Percentiles rank a stretch among this genome's conserved stretches.
Conservation (phyloP, 1,139 yeast species). For the Blastobotrys arbuscula region DNA sequence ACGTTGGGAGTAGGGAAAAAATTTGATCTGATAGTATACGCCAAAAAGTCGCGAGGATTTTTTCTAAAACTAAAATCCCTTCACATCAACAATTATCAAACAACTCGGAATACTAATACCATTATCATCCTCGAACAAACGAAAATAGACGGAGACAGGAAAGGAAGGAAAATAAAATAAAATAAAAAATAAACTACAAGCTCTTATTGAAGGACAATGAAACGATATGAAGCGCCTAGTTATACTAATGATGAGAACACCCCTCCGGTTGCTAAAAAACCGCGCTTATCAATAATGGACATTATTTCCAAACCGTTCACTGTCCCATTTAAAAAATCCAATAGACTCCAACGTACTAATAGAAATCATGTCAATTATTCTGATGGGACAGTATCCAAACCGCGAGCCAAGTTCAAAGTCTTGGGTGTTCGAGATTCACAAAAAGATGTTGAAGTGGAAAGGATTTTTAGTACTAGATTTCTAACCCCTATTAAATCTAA, state of each 20-base stretch:
- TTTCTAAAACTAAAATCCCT: no score
- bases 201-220: no score
- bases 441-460: conserved; percentile 20
- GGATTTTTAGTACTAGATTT: conserved; percentile 31
- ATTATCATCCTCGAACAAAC: no score
- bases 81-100: no score
- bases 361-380: conserved; percentile 20
- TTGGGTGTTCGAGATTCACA: conserved; percentile 7
- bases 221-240: conserved; percentile 14
- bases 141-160: no score
- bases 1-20: no score
- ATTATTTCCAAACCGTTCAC: conserved; percentile 26
- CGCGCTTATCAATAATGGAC: conserved; percentile 17
- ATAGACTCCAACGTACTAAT: conserved; percentile 13
- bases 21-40: no score
- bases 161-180: no score
- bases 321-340: conserved; percentile 20
- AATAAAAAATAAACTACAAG: no score
- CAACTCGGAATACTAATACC: no score
- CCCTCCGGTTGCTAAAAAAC: neutral
- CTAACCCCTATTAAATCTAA: conserved; percentile 36
- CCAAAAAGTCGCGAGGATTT: no score
- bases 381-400: conserved; percentile 10
- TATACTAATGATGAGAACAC: neutral
- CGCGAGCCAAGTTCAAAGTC: neutral